A percentile compares a stretch with the other conserved stretches of the same genome.
Conservation (phyloP, 495 filamentous ascomycete species). For the Podospora comata region DNA sequence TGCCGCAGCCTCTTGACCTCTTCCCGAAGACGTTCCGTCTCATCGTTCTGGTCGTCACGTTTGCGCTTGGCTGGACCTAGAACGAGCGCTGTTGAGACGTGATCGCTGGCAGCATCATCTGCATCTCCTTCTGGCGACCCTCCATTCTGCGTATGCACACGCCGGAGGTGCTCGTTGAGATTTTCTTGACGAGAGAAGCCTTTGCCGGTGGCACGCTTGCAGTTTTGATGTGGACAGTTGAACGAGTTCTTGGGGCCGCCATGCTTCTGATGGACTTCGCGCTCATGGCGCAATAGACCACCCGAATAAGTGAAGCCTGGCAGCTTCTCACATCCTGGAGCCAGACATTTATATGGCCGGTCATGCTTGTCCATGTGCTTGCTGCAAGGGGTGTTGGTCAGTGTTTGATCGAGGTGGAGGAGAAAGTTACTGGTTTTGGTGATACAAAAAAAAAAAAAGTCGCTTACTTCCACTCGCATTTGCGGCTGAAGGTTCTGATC, state of each 20-base stretch:
- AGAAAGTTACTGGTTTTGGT: conserved; percentile 12
- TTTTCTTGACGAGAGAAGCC: conserved; percentile 88
- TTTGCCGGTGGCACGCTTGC: conserved; percentile 71
- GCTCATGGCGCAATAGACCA: conserved; percentile 80
- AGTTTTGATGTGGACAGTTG: conserved; percentile 73
- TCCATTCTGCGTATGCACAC: conserved; percentile 60
- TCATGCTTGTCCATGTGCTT: conserved; percentile 99
- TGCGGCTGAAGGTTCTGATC: conserved; percentile 65
- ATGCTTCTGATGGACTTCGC: conserved; percentile 86
- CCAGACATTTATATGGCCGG: conserved; percentile 78
- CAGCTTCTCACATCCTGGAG: conserved; percentile 77
- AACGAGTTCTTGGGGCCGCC: conserved; percentile 75
- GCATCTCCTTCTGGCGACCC: conserved; percentile 26
- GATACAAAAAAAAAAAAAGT: not conserved
- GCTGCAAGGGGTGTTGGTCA: conserved; percentile 40
- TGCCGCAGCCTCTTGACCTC: conserved; percentile 39
- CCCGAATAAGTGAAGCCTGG: conserved; percentile 92
- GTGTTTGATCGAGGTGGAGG: not conserved
- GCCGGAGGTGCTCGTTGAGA: conserved; percentile 78
- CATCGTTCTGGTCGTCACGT: conserved; percentile 26
- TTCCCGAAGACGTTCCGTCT: conserved; percentile 33
- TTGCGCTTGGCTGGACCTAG: conserved; percentile 34
- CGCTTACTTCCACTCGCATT: conserved; percentile 90
- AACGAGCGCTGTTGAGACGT: conserved; percentile 2
- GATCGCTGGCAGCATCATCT: conserved; percentile 37